Percentiles rank a stretch among this genome's conserved stretches.
Evolutionary conservation across 1,284 basidiomycete species (phyloP).

Genomic region (Laetiporus sulphureus): DNA sequence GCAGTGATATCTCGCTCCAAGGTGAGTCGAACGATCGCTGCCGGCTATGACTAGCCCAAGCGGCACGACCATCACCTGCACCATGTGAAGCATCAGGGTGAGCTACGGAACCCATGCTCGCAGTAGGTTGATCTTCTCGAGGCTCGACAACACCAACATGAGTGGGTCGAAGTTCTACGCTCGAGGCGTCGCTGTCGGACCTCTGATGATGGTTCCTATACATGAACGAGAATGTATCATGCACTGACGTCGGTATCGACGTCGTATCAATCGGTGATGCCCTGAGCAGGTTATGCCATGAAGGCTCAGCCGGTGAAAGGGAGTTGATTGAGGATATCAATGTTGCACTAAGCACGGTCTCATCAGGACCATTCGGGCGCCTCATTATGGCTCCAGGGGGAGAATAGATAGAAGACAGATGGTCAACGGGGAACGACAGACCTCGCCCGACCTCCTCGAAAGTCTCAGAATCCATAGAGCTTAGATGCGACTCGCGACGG

Average conservation of each 20-base stretch:
- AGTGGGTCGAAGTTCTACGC: conserved; percentile 59
- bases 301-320: conserved; percentile 54
- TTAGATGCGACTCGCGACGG: conserved; percentile 45
- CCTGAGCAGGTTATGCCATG: conserved; percentile 75
- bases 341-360: conserved; percentile 70
- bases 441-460: conserved; percentile 69
- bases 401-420: too few species aligned
- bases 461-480: conserved; percentile 65
- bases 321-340: conserved; percentile 79
- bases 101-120: conserved; percentile 47
- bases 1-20: conserved; percentile 52
- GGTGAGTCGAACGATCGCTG: conserved; percentile 60
- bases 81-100: conserved; percentile 47
- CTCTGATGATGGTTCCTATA: conserved; percentile 39
- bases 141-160: neutral
- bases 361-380: conserved; percentile 36
- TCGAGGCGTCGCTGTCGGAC: conserved; percentile 71
- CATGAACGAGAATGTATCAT: conserved; percentile 71
- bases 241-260: conserved; percentile 51
- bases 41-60: conserved; percentile 57
- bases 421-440: conserved; percentile 60
- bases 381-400: conserved; percentile 28
- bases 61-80: conserved; percentile 45
- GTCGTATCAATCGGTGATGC: conserved; percentile 49
- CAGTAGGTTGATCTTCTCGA: conserved; percentile 12